Conservation (phyloP, 73 alveolate species). For the Paramecium sonneborni region DNA sequence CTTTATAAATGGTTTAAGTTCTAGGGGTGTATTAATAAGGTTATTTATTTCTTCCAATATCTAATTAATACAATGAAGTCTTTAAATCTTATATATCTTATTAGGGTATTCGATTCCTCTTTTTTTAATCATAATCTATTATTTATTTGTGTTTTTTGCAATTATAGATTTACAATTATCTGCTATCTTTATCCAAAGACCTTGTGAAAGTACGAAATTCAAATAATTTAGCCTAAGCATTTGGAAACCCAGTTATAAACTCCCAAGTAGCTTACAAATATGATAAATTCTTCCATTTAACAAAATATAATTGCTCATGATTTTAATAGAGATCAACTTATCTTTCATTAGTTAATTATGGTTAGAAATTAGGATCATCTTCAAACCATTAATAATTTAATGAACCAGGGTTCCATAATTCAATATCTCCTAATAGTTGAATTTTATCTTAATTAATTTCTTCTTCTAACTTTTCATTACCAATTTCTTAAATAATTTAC, state of each 20-base stretch:
- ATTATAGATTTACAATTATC: background rate
- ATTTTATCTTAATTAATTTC: background rate
- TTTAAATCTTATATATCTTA: constrained; percentile 4
- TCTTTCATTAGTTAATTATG: constrained; percentile 13
- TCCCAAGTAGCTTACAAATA: constrained; percentile 67
- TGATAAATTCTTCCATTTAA: constrained; percentile 65
- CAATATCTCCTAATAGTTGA: constrained; percentile 32
- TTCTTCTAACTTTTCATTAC: background rate
- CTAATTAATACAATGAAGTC: background rate
- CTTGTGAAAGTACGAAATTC: constrained; percentile 58
- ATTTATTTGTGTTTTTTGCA: background rate
- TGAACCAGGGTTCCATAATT: constrained; percentile 60
- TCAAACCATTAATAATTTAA: constrained; percentile 54
- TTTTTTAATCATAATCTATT: constrained; percentile 34
- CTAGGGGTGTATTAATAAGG: constrained; percentile 64
- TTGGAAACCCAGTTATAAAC: background rate
- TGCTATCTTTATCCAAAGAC: constrained; percentile 58
- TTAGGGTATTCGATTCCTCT: background rate
- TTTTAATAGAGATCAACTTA: constrained; percentile 23
- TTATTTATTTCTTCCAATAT: constrained; percentile 33
- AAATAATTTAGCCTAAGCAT: constrained; percentile 19
- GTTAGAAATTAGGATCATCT: constrained; percentile 46
- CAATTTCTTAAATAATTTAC: background rate
- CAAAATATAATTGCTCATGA: constrained; percentile 46
- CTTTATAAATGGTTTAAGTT: constrained; percentile 67